Conservation (phyloP, 2,329 filamentous ascomycete genomes). For the Malbranchea zuffiana region DNA sequence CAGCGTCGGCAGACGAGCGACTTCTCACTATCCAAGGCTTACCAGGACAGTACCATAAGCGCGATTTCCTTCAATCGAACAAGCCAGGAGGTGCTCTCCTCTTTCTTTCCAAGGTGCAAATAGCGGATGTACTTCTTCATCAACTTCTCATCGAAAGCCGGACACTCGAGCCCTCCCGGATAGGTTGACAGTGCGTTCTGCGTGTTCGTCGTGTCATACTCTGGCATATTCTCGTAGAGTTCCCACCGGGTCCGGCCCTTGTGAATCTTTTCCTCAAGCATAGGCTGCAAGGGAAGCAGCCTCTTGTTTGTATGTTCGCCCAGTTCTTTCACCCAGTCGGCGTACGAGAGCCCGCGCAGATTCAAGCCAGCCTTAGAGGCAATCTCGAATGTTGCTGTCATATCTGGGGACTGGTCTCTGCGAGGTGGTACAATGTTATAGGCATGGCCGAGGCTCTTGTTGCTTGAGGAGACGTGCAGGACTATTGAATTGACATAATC, state of each 20-base stretch:
- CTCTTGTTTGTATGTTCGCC: slow-evolving; percentile 1
- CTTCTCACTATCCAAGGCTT: too few species aligned
- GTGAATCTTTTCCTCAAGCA: slow-evolving; percentile 19
- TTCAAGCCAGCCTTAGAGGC: not conserved
- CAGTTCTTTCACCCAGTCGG: slow-evolving; percentile 15
- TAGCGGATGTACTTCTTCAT: not conserved
- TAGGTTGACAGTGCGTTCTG: slow-evolving; percentile 5
- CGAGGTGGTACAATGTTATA: slow-evolving; percentile 17
- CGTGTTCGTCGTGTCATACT: slow-evolving; percentile 16
- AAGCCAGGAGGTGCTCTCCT: too few species aligned
- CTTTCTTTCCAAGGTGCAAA: too few species aligned
- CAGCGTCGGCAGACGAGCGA: too few species aligned
- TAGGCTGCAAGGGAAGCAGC: slow-evolving; percentile 17
- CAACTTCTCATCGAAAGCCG: slow-evolving; percentile 3
- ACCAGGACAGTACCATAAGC: too few species aligned
- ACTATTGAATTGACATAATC: slow-evolving; percentile 18
- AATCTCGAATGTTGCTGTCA: slow-evolving; percentile 13
- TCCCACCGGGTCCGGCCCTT: slow-evolving; percentile 20
- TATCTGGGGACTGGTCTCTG: slow-evolving; percentile 14
- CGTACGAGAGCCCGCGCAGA: slow-evolving; percentile 12
- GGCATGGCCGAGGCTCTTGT: slow-evolving; percentile 13
- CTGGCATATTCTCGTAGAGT: slow-evolving; percentile 20
- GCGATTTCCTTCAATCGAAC: too few species aligned
- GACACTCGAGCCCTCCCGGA: slow-evolving; percentile 2
- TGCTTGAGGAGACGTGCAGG: slow-evolving; percentile 17